Conservation (phyloP, 371 early-diverging fungal genomes). For the Spraguea lophii region DNA sequence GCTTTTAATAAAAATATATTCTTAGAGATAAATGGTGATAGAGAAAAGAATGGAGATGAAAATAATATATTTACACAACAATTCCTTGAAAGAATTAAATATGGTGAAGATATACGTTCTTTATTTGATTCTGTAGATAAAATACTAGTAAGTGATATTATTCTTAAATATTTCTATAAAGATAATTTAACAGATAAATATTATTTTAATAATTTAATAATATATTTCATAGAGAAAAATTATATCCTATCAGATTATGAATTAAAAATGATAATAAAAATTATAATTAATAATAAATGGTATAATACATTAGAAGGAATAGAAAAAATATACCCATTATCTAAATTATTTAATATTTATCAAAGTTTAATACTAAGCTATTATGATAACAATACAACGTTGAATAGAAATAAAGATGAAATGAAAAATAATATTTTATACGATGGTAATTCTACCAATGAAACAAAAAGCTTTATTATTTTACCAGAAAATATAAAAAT, state of each 20-base stretch:
- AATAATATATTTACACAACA: slow-evolving; percentile 10
- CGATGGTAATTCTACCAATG: no score
- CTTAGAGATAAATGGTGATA: not conserved
- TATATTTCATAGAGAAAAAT: slow-evolving; percentile 15
- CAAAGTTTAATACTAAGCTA: slow-evolving; percentile 4
- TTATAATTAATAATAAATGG: slow-evolving; percentile 12
- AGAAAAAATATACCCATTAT: slow-evolving; percentile 31
- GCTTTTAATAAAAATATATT: no score
- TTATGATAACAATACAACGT: no score
- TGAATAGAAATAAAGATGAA: no score
- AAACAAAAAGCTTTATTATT: no score
- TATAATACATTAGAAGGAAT: slow-evolving; percentile 14
- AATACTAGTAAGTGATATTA: slow-evolving; percentile 1
- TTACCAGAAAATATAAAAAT: no score
- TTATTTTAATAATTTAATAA: slow-evolving; percentile 13
- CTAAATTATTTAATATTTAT: slow-evolving; percentile 17
- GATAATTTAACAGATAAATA: no score
- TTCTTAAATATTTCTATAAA: slow-evolving; percentile 12
- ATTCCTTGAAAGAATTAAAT: no score
- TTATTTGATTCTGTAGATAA: slow-evolving; percentile 6
- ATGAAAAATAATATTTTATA: no score
- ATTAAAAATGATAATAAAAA: slow-evolving; percentile 3
- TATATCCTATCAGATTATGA: slow-evolving; percentile 21
- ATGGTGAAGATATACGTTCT: no score
- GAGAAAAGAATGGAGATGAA: no score